These are phyloP conservation scores for Wickerhamiella spandovensis DNA, from an alignment of 805 yeast genomes.

Conservation along the genomic window DNA sequence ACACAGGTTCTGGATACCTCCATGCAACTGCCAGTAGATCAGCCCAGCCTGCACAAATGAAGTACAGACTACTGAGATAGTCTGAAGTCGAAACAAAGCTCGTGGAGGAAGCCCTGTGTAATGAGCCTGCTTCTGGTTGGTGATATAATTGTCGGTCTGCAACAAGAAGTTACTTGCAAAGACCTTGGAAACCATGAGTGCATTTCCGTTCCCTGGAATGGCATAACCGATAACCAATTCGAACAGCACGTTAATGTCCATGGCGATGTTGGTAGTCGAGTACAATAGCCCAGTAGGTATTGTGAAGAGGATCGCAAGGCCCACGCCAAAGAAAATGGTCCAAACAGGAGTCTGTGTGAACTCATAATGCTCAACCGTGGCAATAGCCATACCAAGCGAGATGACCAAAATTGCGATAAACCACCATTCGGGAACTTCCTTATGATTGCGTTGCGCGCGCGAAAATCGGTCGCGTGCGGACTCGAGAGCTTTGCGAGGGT, in stretches of 20 bases:
- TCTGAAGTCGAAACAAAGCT: constrained; percentile 40
- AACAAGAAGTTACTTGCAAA: constrained; percentile 45
- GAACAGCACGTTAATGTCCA: constrained; percentile 36
- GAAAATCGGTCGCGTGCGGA: constrained; percentile 39
- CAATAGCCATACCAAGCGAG: constrained; percentile 34
- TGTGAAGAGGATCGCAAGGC: constrained; percentile 36
- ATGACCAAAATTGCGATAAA: constrained; percentile 33
- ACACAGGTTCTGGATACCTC: constrained; percentile 28
- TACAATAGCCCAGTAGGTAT: constrained; percentile 36
- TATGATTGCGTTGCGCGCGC: constrained; percentile 39
- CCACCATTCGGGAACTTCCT: constrained; percentile 67
- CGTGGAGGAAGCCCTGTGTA: constrained; percentile 47
- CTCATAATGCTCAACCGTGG: constrained; percentile 27
- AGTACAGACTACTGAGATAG: constrained; percentile 21
- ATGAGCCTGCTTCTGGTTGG: constrained; percentile 41
- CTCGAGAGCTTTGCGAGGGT: background rate
- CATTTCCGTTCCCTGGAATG: constrained; percentile 40
- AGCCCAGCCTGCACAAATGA: constrained; percentile 22
- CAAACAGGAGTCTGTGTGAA: constrained; percentile 41
- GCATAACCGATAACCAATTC: constrained; percentile 44
- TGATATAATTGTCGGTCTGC: constrained; percentile 48
- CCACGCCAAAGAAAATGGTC: constrained; percentile 42
- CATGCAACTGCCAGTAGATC: constrained; percentile 26
- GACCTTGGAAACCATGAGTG: constrained; percentile 38
- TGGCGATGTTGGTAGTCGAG: constrained; percentile 35